These are phyloP conservation scores for Selaginella tamariscina DNA, from an alignment of 75 land plant genomes.

Conservation along the genomic window DNA sequence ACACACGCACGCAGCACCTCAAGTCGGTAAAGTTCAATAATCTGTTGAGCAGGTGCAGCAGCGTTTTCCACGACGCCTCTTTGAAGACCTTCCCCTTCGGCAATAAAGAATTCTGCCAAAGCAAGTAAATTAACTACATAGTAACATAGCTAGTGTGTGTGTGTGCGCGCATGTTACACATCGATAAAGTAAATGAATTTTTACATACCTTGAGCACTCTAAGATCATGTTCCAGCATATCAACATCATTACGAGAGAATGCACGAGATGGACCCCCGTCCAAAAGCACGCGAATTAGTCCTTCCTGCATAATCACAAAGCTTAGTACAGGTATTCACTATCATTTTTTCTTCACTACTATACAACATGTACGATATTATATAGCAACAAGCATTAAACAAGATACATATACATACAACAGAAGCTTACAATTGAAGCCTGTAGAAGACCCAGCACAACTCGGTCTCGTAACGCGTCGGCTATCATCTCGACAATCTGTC, in stretches of 20 bases:
- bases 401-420: too few species aligned
- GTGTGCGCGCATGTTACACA: neutral
- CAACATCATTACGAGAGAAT: constrained; percentile 56
- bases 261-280: constrained; percentile 88
- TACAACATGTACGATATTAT: neutral
- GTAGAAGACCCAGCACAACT: constrained; percentile 82
- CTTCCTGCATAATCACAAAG: constrained; percentile 43
- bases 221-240: constrained; percentile 75
- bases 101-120: constrained; percentile 75
- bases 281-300: constrained; percentile 61
- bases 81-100: constrained; percentile 95
- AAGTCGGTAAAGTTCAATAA: constrained; percentile 51
- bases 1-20: too few species aligned
- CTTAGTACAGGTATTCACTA: neutral
- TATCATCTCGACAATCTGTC: constrained; percentile 71
- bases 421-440: constrained; percentile 67
- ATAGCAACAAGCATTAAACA: too few species aligned
- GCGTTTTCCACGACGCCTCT: constrained; percentile 86
- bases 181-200: neutral
- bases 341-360: neutral
- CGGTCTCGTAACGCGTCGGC: constrained; percentile 81
- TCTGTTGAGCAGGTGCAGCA: constrained; percentile 54
- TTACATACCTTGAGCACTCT: constrained; percentile 61
- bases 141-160: neutral
- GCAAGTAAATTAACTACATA: neutral